Conservation (phyloP, 2,329 filamentous ascomycete species). For the Aspergillus quadricinctus region DNA sequence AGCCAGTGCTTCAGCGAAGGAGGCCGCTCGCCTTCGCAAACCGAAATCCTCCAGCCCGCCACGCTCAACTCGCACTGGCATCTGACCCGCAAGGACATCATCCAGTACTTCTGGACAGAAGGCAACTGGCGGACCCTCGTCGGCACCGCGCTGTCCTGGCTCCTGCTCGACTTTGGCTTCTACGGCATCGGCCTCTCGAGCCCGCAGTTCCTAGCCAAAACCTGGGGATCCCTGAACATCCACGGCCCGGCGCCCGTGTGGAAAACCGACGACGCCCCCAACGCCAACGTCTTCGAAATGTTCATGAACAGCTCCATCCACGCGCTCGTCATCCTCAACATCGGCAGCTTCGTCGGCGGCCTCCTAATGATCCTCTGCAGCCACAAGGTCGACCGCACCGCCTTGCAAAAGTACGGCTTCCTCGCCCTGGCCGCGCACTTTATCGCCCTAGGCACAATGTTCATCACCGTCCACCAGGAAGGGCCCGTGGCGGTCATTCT, state of each 20-base stretch:
- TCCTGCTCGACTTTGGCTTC: conserved; percentile 55
- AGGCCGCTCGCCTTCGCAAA: conserved; percentile 19
- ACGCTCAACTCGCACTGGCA: conserved; percentile 42
- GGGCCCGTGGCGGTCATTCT: conserved; percentile 37
- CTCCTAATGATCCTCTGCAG: conserved; percentile 38
- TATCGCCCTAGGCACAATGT: conserved; percentile 40
- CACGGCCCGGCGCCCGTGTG: conserved; percentile 27
- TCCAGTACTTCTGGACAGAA: conserved; percentile 41
- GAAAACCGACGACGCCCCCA: conserved; percentile 31
- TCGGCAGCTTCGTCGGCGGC: conserved; percentile 41
- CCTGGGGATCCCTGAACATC: conserved; percentile 35
- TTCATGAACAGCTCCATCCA: conserved; percentile 37
- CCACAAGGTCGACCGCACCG: conserved; percentile 38
- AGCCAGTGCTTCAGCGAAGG: conserved; percentile 21
- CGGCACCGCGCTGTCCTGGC: conserved; percentile 50
- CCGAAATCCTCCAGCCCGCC: conserved; percentile 27
- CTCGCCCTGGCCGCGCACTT: conserved; percentile 40
- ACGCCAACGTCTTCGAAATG: conserved; percentile 42
- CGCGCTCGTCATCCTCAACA: conserved; percentile 38
- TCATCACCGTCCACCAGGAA: conserved; percentile 35
- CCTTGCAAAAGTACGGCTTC: conserved; percentile 44
- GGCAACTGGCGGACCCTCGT: conserved; percentile 42
- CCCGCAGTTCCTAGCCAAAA: conserved; percentile 40
- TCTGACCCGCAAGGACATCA: conserved; percentile 34
- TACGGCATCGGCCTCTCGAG: conserved; percentile 51